These are phyloP conservation scores for Zygnema circumcarinatum DNA, from an alignment of 139 green algal species.

Conservation along the genomic window DNA sequence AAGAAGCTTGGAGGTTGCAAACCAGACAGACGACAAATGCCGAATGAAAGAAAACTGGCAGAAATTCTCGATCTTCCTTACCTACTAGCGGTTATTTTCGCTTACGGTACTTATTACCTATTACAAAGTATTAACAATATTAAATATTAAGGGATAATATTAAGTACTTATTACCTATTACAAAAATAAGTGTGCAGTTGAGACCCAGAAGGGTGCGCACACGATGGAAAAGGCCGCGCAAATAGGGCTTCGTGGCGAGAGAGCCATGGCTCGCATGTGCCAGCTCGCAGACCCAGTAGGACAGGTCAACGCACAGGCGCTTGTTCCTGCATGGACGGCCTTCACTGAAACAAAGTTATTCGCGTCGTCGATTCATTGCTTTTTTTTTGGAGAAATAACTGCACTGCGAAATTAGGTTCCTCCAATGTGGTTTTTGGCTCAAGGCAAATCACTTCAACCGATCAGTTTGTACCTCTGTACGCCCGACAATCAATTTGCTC, in stretches of 20 bases:
- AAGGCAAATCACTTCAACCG: background rate
- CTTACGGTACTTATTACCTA: too few species aligned
- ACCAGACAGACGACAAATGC: too few species aligned
- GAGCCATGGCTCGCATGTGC: background rate
- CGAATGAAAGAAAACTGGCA: too few species aligned
- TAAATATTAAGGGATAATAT: too few species aligned
- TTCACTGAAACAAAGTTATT: background rate
- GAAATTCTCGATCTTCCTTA: too few species aligned
- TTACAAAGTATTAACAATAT: too few species aligned
- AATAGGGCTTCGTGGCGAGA: background rate
- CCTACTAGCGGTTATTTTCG: too few species aligned
- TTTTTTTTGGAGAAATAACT: background rate
- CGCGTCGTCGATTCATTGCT: background rate
- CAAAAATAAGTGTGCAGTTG: conserved; percentile 45
- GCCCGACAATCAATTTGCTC: background rate
- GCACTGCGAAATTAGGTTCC: background rate
- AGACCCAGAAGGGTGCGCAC: conserved; percentile 34
- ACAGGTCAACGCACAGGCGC: conserved; percentile 45
- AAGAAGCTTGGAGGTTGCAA: too few species aligned
- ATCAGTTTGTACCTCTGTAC: background rate
- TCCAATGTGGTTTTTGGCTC: background rate
- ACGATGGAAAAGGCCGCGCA: conserved; percentile 49
- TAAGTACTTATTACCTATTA: too few species aligned
- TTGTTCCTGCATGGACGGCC: conserved; percentile 39
- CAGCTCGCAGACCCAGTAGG: conserved; percentile 39